A percentile compares a stretch with the other conserved stretches of the same genome.
These are phyloP conservation scores for Skeletonema potamos DNA, from an alignment of 108 stramenopile species.

Conservation along the genomic window DNA sequence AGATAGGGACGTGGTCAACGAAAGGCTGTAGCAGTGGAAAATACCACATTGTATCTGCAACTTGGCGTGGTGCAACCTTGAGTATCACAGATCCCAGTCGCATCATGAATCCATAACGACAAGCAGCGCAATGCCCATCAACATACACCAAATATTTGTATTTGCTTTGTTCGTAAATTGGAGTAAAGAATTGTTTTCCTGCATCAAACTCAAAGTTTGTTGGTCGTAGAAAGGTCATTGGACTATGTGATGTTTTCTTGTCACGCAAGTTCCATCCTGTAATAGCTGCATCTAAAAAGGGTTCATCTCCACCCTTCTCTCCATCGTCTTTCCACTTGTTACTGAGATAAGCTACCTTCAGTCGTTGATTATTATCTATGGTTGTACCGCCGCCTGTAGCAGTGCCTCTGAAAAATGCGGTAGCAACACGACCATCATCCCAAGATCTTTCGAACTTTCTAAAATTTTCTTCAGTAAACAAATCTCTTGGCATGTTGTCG, in stretches of 20 bases:
- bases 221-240: conserved; percentile 89
- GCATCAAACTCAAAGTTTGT: conserved; percentile 88
- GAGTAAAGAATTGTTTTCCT: conserved; percentile 93
- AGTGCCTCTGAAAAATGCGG: conserved; percentile 98
- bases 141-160: conserved; percentile 98
- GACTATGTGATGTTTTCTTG: conserved; percentile 86
- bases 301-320: conserved; percentile 83
- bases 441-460: conserved; percentile 93
- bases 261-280: conserved; percentile 98
- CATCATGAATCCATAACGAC: conserved; percentile 99
- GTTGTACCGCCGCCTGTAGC: conserved; percentile 98
- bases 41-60: conserved; percentile 99
- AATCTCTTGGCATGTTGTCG: conserved; percentile 87
- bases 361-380: conserved; percentile 95
- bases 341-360: conserved; percentile 82
- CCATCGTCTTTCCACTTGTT: conserved; percentile 87
- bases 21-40: conserved; percentile 95
- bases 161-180: conserved; percentile 97
- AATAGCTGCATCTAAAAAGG: conserved; percentile 95
- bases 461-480: conserved; percentile 98
- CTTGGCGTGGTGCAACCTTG: conserved; percentile 89
- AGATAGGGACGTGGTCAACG: conserved; percentile 97
- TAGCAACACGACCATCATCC: conserved; percentile 90
- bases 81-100: conserved; percentile 97
- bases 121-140: conserved; percentile 99